Evolutionary conservation across 306 rosid species (phyloP).

Genomic region (Gillenia trifoliata): DNA sequence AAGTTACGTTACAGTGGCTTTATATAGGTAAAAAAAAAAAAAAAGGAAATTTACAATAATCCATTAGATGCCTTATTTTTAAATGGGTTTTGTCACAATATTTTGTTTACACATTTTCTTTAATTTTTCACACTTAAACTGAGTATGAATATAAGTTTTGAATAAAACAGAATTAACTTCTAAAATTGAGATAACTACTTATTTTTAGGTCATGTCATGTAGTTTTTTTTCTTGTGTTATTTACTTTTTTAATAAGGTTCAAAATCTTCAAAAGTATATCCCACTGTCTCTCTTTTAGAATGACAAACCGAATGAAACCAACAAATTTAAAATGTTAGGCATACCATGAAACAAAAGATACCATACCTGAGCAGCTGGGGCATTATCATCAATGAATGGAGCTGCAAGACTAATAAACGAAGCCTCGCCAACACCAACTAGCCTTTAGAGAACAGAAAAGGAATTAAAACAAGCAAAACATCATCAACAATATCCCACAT

Average conservation of each 20-base stretch:
- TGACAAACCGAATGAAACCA: neutral
- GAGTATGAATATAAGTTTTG: too few species aligned
- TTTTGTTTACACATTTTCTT: neutral
- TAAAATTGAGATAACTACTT: neutral
- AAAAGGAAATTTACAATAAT: neutral
- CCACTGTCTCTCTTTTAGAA: neutral
- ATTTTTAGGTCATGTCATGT: neutral
- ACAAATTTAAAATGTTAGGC: constrained; percentile 12
- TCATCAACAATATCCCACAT: neutral
- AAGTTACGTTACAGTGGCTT: neutral
- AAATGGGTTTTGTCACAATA: neutral
- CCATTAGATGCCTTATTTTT: neutral
- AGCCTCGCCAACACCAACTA: constrained; percentile 93
- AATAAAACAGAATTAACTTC: too few species aligned
- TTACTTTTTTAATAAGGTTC: neutral
- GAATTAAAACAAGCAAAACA: constrained; percentile 6
- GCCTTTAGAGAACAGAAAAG: constrained; percentile 35
- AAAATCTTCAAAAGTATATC: neutral
- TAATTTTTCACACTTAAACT: too few species aligned
- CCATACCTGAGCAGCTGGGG: constrained; percentile 69
- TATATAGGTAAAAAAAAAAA: neutral
- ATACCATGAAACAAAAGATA: constrained; percentile 11
- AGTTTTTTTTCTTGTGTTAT: neutral
- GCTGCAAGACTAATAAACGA: constrained; percentile 94
- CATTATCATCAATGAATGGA: constrained; percentile 88